Percentiles rank a stretch among this genome's conserved stretches.
Conservation (phyloP, 2,329 filamentous ascomycete species). For the Lojkania enalia region DNA sequence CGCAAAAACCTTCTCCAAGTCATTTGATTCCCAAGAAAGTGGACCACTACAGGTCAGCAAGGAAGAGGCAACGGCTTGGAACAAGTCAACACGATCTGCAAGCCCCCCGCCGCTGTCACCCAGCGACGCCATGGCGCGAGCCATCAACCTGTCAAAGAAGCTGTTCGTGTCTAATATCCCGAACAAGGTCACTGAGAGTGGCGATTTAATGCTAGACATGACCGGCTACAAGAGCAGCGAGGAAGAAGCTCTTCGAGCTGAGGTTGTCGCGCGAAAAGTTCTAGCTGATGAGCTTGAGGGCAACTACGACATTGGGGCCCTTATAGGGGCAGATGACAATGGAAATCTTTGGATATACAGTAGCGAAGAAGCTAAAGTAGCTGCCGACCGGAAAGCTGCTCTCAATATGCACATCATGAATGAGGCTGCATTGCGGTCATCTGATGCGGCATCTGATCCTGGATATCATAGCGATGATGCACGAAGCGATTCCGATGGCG, state of each 20-base stretch:
- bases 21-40: slow-evolving; percentile 31
- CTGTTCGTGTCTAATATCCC: slow-evolving; percentile 90
- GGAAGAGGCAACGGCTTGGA: slow-evolving; percentile 42
- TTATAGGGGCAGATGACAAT: slow-evolving; percentile 93
- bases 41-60: slow-evolving; percentile 38
- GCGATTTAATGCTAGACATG: slow-evolving; percentile 98
- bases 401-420: slow-evolving; percentile 57
- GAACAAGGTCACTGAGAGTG: slow-evolving; percentile 85
- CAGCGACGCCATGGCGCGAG: slow-evolving; percentile 78
- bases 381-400: slow-evolving; percentile 69
- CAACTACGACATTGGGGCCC: slow-evolving; percentile 91
- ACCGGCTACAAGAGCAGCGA: slow-evolving; percentile 94
- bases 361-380: slow-evolving; percentile 92
- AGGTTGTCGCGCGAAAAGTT: slow-evolving; percentile 90
- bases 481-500: slow-evolving; percentile 61
- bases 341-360: slow-evolving; percentile 99
- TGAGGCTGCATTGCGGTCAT: slow-evolving; percentile 58
- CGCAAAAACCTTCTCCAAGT: slow-evolving; percentile 44
- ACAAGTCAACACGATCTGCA: slow-evolving; percentile 58
- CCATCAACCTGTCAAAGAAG: slow-evolving; percentile 81
- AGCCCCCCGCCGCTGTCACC: slow-evolving; percentile 74
- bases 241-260: slow-evolving; percentile 86
- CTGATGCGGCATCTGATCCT: slow-evolving; percentile 88
- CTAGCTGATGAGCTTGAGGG: slow-evolving; percentile 91
- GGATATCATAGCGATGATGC: slow-evolving; percentile 91